These are phyloP conservation scores for Geranium incanum DNA, from an alignment of 441 rosid genomes.

Conservation along the genomic window DNA sequence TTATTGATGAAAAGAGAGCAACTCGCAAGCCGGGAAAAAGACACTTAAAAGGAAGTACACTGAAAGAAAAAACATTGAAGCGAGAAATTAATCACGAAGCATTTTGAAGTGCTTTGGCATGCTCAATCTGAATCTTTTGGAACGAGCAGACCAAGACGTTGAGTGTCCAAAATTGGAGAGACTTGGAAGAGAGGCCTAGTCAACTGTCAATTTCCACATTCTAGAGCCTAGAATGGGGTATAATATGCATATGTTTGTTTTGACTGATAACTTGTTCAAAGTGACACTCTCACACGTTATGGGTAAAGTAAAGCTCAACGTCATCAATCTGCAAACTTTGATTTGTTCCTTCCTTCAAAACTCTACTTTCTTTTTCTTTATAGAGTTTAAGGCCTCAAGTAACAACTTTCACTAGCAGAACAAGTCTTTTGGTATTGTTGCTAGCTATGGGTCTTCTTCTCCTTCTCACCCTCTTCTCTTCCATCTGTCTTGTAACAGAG, in stretches of 20 bases:
- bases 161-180: not conserved
- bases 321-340: not conserved
- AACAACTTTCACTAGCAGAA: too few species aligned
- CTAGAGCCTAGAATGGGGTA: not conserved
- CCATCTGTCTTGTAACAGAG: conserved; percentile 10
- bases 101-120: too few species aligned
- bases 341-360: not conserved
- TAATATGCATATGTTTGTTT: not conserved
- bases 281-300: conserved; percentile 1
- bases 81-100: too few species aligned
- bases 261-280: conserved; percentile 2
- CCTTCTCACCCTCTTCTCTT: conserved; percentile 22
- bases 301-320: not conserved
- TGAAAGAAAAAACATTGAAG: too few species aligned
- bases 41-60: too few species aligned
- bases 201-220: not conserved
- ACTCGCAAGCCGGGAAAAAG: too few species aligned
- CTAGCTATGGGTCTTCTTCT: conserved; percentile 24
- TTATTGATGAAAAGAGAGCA: too few species aligned
- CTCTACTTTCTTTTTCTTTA: not conserved
- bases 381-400: not conserved
- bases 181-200: not conserved
- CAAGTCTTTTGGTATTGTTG: not conserved
- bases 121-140: too few species aligned
- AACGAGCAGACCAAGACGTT: too few species aligned